Evolutionary conservation across 1,284 basidiomycete genomes (phyloP), one percentile per base, ranked within the genome.

Genomic region (Papiliotrema fonsecae): DNA sequence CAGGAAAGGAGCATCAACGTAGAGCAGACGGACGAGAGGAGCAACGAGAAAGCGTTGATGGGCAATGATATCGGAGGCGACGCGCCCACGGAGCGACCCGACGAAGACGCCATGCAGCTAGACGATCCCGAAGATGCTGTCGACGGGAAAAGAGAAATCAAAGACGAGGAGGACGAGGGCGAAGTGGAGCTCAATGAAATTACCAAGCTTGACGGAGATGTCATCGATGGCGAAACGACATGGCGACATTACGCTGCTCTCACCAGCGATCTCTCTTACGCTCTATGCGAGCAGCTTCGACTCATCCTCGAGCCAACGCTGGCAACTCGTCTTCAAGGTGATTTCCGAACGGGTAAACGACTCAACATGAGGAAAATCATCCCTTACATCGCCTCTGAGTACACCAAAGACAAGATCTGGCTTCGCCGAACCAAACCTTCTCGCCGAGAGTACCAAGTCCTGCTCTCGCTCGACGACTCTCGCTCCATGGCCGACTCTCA

Each of bases 381-480:
- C 49, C 85, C 90, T 2, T 99, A 97, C 77, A 94, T 99, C 60
- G 96, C 96, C 9, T 91, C 87, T 71, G 96, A 99, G 76, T 99
- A 92, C 77, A 97, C 93, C 50, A 98, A 98, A 74, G 96, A 99
- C 79, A 96, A 96, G 77, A 98, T 98, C 62, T 99, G 96, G 96
- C 78, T 98, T 28, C 84, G 96, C 25, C 82, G 96, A 26, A 97
- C 93, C 4, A 85, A 88, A 52, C 94, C 96, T 0, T 90, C 87
- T 62, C 84, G 89, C 64, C 83, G 96, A 45, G 93, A 97, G 70
- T 98, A 98, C 72, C 96, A 98, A 66, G 85, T 99, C 2, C 81
- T 98, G 39, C 80, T 99, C 45, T 87, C 91, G 6, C 82, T 99
- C 45, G 96, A 98, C 67, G 96, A 98, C 76, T 96, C 91, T 18